Evolutionary conservation across 164 flowering plant species (phyloP).

Genomic region (Annona squamosa): DNA sequence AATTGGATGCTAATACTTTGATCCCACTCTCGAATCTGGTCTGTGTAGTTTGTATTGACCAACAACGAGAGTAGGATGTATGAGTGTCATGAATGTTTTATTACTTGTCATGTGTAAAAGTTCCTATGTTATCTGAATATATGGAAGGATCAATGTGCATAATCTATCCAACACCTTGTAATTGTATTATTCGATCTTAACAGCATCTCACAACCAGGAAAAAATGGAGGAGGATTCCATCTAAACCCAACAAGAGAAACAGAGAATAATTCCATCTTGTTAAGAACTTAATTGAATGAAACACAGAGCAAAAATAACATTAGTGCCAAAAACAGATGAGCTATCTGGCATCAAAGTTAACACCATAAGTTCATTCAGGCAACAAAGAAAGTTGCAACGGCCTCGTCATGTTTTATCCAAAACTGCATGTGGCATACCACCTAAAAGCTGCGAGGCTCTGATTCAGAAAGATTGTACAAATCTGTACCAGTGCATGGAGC

Average conservation of each 20-base stretch:
- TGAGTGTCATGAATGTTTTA: neutral
- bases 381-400: too few species aligned
- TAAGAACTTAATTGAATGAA: too few species aligned
- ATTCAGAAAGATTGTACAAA: neutral
- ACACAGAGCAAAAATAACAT: too few species aligned
- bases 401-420: too few species aligned
- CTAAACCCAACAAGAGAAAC: neutral
- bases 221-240: neutral
- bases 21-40: neutral
- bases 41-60: neutral
- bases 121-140: neutral
- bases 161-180: neutral
- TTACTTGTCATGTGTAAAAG: neutral
- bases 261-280: too few species aligned
- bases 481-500: neutral
- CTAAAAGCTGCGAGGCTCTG: too few species aligned
- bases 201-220: neutral
- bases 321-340: too few species aligned
- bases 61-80: neutral
- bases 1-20: constrained; percentile 6
- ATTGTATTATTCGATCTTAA: neutral
- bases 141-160: neutral
- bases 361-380: too few species aligned
- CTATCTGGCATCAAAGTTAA: too few species aligned
- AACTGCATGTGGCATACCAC: too few species aligned